Conservation (phyloP, 768 basidiomycete species). For the Amyloporia xantha region DNA sequence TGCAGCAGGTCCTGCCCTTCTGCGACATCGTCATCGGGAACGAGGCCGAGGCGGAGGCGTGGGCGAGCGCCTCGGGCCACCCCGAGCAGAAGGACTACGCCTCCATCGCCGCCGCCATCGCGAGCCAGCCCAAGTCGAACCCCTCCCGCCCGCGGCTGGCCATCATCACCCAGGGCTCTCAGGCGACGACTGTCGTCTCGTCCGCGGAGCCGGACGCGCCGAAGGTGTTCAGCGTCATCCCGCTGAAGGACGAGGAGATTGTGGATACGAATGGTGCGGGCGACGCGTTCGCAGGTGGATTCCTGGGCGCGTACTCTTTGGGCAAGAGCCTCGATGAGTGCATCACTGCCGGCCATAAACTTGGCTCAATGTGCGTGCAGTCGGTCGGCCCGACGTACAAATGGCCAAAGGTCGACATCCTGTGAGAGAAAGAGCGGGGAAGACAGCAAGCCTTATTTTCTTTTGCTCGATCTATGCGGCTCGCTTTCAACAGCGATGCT, state of each 20-base stretch:
- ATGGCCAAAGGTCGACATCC: conserved; percentile 49
- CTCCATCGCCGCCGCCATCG: conserved; percentile 69
- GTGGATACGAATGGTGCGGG: conserved; percentile 98
- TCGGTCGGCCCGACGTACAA: conserved; percentile 52
- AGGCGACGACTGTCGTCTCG: conserved; percentile 71
- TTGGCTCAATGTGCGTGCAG: conserved; percentile 82
- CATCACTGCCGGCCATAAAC: conserved; percentile 79
- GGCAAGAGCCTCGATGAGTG: conserved; percentile 75
- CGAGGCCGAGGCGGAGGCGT: conserved; percentile 89
- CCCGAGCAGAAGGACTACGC: conserved; percentile 59
- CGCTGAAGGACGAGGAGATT: conserved; percentile 56
- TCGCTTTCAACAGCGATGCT: conserved; percentile 18
- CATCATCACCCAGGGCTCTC: conserved; percentile 85
- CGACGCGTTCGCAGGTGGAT: conserved; percentile 95
- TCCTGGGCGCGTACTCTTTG: conserved; percentile 76
- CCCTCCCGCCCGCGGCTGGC: conserved; percentile 70
- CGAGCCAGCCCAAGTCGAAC: conserved; percentile 71
- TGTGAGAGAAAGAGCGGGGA: conserved; percentile 18
- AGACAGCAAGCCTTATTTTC: background rate
- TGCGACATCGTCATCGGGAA: conserved; percentile 93
- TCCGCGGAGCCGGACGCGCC: conserved; percentile 47
- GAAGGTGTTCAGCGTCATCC: conserved; percentile 52
- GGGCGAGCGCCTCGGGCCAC: conserved; percentile 67
- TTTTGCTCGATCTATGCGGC: background rate
- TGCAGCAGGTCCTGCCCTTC: conserved; percentile 77